Evolutionary conservation across 2,329 filamentous ascomycete species (phyloP).

Genomic region (Immersiporthe knoxdaviesiana): DNA sequence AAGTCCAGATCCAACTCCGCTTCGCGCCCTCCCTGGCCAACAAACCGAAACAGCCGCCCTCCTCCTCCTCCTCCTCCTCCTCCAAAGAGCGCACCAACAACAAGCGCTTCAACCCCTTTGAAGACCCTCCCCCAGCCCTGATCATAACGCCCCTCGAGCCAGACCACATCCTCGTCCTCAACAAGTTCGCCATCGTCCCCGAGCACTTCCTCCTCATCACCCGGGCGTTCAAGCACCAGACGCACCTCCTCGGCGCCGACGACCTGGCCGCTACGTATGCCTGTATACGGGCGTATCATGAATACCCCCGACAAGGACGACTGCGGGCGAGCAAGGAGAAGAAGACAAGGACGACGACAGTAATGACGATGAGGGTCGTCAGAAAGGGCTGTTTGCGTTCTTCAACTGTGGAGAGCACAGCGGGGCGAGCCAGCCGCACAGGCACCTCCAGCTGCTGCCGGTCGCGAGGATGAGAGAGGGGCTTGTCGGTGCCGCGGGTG

Average conservation of each 20-base stretch:
- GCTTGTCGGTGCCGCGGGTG: slow-evolving; percentile 36
- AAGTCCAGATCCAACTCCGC: slow-evolving; percentile 68
- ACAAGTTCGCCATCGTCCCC: slow-evolving; percentile 74
- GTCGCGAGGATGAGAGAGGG: slow-evolving; percentile 65
- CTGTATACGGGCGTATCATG: slow-evolving; percentile 61
- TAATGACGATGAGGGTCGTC: slow-evolving; percentile 26
- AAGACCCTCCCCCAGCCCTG: slow-evolving; percentile 58
- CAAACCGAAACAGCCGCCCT: slow-evolving; percentile 57
- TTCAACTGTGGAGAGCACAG: slow-evolving; percentile 73
- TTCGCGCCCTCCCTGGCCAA: slow-evolving; percentile 70
- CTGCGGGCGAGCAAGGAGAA: neutral
- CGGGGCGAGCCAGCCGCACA: slow-evolving; percentile 72
- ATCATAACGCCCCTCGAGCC: slow-evolving; percentile 56
- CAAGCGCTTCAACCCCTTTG: slow-evolving; percentile 66
- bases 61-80: neutral
- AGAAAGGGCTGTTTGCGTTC: slow-evolving; percentile 61
- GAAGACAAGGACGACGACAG: too few species aligned
- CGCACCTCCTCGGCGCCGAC: slow-evolving; percentile 60
- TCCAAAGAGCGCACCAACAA: slow-evolving; percentile 34
- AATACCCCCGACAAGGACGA: slow-evolving; percentile 30
- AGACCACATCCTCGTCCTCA: slow-evolving; percentile 68
- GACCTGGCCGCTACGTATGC: slow-evolving; percentile 66
- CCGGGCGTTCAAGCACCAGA: slow-evolving; percentile 65
- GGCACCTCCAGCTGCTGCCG: slow-evolving; percentile 73
- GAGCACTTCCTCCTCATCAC: slow-evolving; percentile 76